These are phyloP conservation scores for Fusarium pseudoanthophilum DNA, from an alignment of 2,329 filamentous ascomycete genomes.

Conservation along the genomic window DNA sequence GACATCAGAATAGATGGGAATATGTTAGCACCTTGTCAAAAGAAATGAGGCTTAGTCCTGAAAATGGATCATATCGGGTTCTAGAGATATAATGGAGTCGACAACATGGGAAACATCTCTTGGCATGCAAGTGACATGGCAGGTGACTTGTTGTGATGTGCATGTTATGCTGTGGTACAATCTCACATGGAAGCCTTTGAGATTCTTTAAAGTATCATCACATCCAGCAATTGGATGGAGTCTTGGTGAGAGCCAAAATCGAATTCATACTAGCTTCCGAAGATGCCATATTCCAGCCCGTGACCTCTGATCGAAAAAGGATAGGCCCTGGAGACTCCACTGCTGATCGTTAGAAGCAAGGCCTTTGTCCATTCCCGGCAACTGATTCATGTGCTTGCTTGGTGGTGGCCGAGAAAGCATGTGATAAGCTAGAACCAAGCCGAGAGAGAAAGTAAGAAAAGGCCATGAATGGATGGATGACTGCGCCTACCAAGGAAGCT, in stretches of 20 bases:
- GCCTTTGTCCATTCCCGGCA: slow-evolving; percentile 6
- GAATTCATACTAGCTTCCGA: not conserved
- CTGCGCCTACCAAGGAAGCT: slow-evolving; percentile 34
- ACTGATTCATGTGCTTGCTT: slow-evolving; percentile 23
- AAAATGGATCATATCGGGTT: not conserved
- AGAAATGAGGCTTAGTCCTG: too few relatives aligned
- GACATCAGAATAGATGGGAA: not conserved
- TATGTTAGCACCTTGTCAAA: too few relatives aligned
- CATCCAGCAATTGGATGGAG: not conserved
- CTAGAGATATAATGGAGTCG: not conserved
- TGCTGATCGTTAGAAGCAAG: slow-evolving; percentile 4
- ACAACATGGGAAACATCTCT: not conserved
- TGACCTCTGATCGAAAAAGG: not conserved
- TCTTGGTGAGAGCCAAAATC: not conserved
- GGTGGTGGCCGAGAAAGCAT: slow-evolving; percentile 35
- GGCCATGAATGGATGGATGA: slow-evolving; percentile 17
- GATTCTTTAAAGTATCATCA: not conserved
- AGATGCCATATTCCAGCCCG: not conserved
- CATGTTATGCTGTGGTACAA: not conserved
- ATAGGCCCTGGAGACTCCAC: slow-evolving; percentile 2
- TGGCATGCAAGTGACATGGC: not conserved
- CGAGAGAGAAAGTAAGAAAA: slow-evolving; percentile 27
- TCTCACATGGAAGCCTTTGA: not conserved
- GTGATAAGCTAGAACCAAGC: slow-evolving; percentile 33
- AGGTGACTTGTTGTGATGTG: not conserved